These are phyloP conservation scores for Herpotrichia juniperi DNA, from an alignment of 2,329 filamentous ascomycete genomes.

Conservation along the genomic window DNA sequence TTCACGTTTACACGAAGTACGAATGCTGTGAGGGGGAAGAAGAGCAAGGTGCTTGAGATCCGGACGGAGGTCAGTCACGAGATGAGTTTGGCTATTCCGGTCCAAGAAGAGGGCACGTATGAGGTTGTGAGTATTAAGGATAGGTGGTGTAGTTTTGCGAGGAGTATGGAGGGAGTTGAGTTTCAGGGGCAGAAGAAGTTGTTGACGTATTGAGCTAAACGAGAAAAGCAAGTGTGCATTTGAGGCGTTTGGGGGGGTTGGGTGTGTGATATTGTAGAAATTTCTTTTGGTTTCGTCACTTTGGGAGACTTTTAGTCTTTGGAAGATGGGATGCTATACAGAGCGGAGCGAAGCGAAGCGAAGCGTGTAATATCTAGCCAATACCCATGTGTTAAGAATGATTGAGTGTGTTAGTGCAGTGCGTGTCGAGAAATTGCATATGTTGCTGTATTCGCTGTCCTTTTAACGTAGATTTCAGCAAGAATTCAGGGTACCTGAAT, in stretches of 20 bases:
- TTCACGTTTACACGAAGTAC: conserved; percentile 95
- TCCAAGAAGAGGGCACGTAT: conserved; percentile 94
- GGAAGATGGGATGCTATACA: too few relatives aligned
- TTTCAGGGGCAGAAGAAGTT: conserved; percentile 44
- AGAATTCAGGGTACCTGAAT: too few relatives aligned
- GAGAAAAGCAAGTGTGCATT: background rate
- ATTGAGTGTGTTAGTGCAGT: too few relatives aligned
- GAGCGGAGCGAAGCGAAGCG: too few relatives aligned
- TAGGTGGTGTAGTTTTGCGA: conserved; percentile 86
- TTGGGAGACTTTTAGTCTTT: too few relatives aligned
- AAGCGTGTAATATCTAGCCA: too few relatives aligned
- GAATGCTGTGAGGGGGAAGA: conserved; percentile 69
- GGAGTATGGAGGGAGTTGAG: conserved; percentile 40
- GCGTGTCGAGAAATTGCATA: too few relatives aligned
- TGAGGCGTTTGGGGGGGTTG: background rate
- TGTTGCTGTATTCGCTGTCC: too few relatives aligned
- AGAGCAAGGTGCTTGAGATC: conserved; percentile 81
- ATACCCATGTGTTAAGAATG: too few relatives aligned
- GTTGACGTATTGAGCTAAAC: conserved; percentile 39
- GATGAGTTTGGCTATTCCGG: conserved; percentile 78
- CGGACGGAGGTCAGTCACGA: conserved; percentile 85
- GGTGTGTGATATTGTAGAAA: too few relatives aligned
- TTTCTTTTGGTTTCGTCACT: too few relatives aligned
- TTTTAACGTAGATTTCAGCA: too few relatives aligned
- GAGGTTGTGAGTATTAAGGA: conserved; percentile 98